These are phyloP conservation scores for Penicillium pulvis DNA, from an alignment of 495 filamentous ascomycete species.

Conservation along the genomic window DNA sequence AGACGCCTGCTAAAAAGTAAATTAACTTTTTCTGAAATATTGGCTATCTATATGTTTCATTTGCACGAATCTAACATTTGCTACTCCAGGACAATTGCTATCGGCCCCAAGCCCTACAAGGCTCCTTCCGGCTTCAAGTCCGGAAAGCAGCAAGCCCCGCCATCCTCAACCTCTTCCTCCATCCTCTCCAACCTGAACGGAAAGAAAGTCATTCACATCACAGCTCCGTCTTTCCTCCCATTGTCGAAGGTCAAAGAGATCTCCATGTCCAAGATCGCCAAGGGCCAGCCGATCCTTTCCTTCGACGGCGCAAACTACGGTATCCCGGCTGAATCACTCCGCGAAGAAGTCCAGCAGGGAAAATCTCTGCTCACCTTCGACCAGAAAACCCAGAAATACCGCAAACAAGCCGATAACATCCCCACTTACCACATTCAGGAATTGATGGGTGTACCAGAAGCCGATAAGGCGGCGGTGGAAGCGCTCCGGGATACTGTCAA, in stretches of 20 bases:
- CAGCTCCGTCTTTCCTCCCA: constrained; percentile 45
- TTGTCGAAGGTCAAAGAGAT: constrained; percentile 48
- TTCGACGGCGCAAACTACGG: constrained; percentile 47
- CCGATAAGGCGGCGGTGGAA: constrained; percentile 30
- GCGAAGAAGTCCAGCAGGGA: constrained; percentile 33
- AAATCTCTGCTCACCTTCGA: constrained; percentile 43
- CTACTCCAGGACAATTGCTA: constrained; percentile 22
- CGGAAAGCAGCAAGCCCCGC: constrained; percentile 35
- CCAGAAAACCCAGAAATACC: constrained; percentile 35
- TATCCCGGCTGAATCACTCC: constrained; percentile 45
- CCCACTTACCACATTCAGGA: constrained; percentile 50
- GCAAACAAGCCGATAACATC: constrained; percentile 34
- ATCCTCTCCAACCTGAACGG: constrained; percentile 43
- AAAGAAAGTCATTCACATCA: constrained; percentile 49
- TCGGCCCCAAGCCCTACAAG: constrained; percentile 38
- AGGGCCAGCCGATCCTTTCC: constrained; percentile 43
- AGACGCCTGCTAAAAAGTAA: constrained; percentile 28
- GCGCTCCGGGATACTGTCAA: constrained; percentile 43
- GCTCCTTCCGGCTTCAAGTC: constrained; percentile 46
- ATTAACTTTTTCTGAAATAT: background rate
- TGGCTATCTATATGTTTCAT: background rate
- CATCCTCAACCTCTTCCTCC: constrained; percentile 39
- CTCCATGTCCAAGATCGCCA: constrained; percentile 41
- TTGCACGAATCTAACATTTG: background rate
- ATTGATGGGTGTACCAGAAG: constrained; percentile 36